Evolutionary conservation across 2,329 filamentous ascomycete species (phyloP).

Genomic region (Cladophialophora chaetospira): DNA sequence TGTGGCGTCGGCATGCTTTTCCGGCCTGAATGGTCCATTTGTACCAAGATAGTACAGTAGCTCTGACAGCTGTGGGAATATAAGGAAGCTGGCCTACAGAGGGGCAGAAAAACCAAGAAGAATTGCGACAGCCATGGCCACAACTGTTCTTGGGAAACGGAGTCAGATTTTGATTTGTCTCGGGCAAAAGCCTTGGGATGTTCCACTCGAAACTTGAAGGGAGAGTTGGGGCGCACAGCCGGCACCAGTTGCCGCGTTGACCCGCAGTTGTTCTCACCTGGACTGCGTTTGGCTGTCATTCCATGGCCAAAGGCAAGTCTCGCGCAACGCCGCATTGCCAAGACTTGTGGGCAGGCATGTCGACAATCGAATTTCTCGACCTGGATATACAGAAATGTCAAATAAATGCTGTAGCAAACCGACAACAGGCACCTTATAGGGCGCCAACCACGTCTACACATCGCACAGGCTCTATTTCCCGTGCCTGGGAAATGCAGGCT

Average conservation of each 20-base stretch:
- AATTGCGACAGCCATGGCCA: not conserved
- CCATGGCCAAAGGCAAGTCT: constrained; percentile 1
- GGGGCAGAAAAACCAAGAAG: not conserved
- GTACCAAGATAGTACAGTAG: no score
- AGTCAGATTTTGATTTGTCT: not conserved
- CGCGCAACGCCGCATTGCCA: constrained; percentile 5
- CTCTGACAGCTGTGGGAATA: no score
- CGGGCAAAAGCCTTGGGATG: not conserved
- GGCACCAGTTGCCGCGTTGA: not conserved
- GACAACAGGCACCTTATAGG: constrained; percentile 1
- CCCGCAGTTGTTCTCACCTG: not conserved
- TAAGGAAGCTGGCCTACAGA: no score
- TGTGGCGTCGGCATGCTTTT: no score
- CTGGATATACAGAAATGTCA: constrained; percentile 1
- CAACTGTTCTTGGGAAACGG: not conserved
- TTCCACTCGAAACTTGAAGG: not conserved
- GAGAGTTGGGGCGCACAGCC: not conserved
- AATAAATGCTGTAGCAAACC: constrained; percentile 15
- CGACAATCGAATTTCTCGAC: not conserved
- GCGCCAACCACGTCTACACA: not conserved
- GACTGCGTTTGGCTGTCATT: not conserved
- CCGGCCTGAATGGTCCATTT: no score
- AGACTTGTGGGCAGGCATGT: constrained; percentile 2
- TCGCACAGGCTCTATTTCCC: not conserved
- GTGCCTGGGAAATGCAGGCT: constrained; percentile 3